Evolutionary conservation across 2,329 filamentous ascomycete genomes (phyloP).

Genomic region (Alternaria novae-zelandiae): DNA sequence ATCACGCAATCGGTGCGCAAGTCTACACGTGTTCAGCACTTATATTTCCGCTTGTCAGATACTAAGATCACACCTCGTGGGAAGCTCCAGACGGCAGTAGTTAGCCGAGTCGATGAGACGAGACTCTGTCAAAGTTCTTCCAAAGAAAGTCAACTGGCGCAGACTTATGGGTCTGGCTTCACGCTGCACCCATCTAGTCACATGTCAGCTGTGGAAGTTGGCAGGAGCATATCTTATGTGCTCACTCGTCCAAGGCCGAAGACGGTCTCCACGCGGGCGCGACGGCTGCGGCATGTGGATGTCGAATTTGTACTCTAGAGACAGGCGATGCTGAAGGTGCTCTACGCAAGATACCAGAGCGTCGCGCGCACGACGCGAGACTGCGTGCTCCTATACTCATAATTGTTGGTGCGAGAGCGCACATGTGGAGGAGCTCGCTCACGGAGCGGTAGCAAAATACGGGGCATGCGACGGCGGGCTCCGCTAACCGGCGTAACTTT

Average conservation of each 20-base stretch:
- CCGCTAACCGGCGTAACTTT: conserved; percentile 8
- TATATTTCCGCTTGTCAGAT: background rate
- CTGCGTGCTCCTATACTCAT: conserved; percentile 22
- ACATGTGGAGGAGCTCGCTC: conserved; percentile 17
- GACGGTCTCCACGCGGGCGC: conserved; percentile 66
- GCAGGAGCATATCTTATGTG: background rate
- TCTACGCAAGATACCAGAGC: background rate
- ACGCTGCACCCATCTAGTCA: conserved; percentile 82
- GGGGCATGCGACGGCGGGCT: conserved; percentile 18
- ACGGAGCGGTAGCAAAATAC: conserved; percentile 8
- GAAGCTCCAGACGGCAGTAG: conserved; percentile 94
- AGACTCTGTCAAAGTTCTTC: conserved; percentile 86
- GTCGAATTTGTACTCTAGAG: conserved; percentile 5
- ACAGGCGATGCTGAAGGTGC: conserved; percentile 15
- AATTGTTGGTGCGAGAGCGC: conserved; percentile 22
- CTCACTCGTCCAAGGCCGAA: conserved; percentile 66
- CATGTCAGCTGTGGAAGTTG: background rate
- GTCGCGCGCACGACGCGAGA: conserved; percentile 10
- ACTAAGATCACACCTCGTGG: conserved; percentile 67
- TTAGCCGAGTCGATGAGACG: conserved; percentile 94
- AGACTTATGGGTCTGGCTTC: conserved; percentile 95
- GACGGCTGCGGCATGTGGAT: conserved; percentile 36
- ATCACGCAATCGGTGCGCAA: conserved; percentile 92
- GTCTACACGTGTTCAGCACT: conserved; percentile 56
- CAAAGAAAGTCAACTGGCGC: conserved; percentile 96